Percentiles rank a stretch among this genome's conserved stretches.
Evolutionary conservation across 1,284 basidiomycete species (phyloP).

Genomic region (Puccinia polysora): DNA sequence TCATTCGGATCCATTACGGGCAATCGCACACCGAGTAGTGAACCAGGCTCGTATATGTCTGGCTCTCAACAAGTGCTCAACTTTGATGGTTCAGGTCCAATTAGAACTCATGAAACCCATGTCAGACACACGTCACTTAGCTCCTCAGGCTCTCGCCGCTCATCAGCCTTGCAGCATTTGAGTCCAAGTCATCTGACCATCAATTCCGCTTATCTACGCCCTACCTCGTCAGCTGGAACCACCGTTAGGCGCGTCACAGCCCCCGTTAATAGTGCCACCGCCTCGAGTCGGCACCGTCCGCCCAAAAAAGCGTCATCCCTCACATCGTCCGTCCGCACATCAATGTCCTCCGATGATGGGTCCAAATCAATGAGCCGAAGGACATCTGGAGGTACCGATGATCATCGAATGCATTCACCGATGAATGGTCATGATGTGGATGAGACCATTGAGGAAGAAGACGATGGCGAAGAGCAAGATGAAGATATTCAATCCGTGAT

Average conservation of each 20-base stretch:
- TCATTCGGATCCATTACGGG: constrained; percentile 24
- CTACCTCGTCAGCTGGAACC: constrained; percentile 22
- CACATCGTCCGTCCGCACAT: constrained; percentile 36
- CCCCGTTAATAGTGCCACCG: background rate
- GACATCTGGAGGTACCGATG: constrained; percentile 7
- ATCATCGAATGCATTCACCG: constrained; percentile 35
- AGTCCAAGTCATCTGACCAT: background rate
- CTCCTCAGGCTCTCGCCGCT: constrained; percentile 27
- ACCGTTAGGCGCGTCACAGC: constrained; percentile 35
- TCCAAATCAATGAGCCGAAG: constrained; percentile 1
- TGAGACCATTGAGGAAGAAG: constrained; percentile 43
- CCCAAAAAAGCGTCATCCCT: constrained; percentile 9
- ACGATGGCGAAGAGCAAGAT: constrained; percentile 29
- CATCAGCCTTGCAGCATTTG: constrained; percentile 27
- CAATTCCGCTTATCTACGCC: constrained; percentile 25
- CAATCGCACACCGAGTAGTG: constrained; percentile 28
- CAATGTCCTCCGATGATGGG: constrained; percentile 40
- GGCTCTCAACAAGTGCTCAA: constrained; percentile 1
- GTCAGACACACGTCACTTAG: constrained; percentile 29
- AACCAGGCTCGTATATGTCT: constrained; percentile 7
- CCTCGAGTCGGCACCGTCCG: constrained; percentile 8
- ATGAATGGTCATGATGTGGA: constrained; percentile 41
- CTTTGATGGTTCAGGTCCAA: constrained; percentile 4
- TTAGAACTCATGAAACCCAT: constrained; percentile 7
- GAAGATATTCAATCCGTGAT: background rate